Base-by-base conservation (phyloP, 2,329 filamentous ascomycete species). In the Neopestalotiopsis sp. region DNA sequence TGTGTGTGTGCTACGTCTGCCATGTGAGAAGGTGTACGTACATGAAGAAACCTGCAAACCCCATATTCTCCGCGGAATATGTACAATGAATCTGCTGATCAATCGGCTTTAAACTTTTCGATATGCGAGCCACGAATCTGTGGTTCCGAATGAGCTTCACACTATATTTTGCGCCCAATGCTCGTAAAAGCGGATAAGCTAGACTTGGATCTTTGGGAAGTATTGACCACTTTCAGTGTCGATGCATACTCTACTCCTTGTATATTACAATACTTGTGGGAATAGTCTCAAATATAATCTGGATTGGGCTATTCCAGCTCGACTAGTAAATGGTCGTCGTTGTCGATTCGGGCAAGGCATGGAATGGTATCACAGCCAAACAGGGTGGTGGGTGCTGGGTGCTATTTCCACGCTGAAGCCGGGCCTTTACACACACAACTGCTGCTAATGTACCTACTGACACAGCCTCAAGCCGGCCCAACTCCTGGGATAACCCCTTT, bases 391-490 rank as follows among this genome's bases (percentile, higher is more conserved):
- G 17, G 45, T n/a, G 24, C 24, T 24, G n/a, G 45, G 45, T 53
- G 45, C 45, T 53, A 53, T 53, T 59, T 24, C 30, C 57, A 59
- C 24, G 30, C 57, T 34, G 59, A 34, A 40, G 59, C 59, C 59
- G 34, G 59, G 34, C 34, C 59, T 62, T 17, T 59, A 38, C 34
- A 38, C 14, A 38, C 34, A 38, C 24, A 61, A 53, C n/a, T 53
- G 45, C 45, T 53, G 45, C 65, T 67, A 38, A 38, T 6, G 34
- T 28, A 28, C 24, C 24, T 10, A 67, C 32, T 67, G 58, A 38
- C 65, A 67, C 65, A 67, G 65, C 65, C 65, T 61, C 65, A 61
- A 57, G 20, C 57, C 34, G 65, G 53, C 65, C 65, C 61, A 24
- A 45, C 34, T 45, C 63, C 57, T n/a, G 63, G 63, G 57, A 57